phyloP scores from a whole-genome alignment of 805 yeast species.

The Tetrapisispora fleetii region DNA sequence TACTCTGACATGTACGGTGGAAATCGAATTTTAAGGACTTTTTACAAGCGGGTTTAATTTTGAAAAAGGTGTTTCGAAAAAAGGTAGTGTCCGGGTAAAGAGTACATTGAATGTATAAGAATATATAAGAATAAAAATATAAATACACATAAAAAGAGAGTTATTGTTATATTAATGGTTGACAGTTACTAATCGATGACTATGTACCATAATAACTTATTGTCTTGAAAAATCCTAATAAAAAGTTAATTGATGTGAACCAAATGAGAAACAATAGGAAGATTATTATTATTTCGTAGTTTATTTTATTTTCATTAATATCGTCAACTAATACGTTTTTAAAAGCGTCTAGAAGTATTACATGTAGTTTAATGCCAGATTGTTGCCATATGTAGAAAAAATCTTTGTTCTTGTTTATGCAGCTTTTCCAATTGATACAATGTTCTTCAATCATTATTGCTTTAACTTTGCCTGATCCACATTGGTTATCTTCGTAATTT shows the following conservation, averaged over 20 bases:
- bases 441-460: constrained; percentile 49
- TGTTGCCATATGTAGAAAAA: constrained; percentile 35
- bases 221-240: constrained; percentile 57
- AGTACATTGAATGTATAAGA: too few relatives aligned
- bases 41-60: too few relatives aligned
- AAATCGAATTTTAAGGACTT: too few relatives aligned
- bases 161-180: too few relatives aligned
- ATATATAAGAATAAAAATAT: too few relatives aligned
- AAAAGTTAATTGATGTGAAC: constrained; percentile 34
- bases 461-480: constrained; percentile 40
- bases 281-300: background rate
- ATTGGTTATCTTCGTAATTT: constrained; percentile 44
- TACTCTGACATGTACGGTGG: too few relatives aligned
- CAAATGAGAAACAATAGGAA: background rate
- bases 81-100: too few relatives aligned
- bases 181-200: too few relatives aligned
- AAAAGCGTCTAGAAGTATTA: background rate
- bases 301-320: background rate
- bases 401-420: constrained; percentile 49
- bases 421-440: constrained; percentile 54
- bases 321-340: background rate
- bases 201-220: constrained; percentile 31
- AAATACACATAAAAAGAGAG: too few relatives aligned
- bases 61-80: too few relatives aligned
- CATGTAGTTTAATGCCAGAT: background rate